A percentile compares a stretch with the other conserved stretches of the same genome.
These are phyloP conservation scores for Priceomyces carsonii DNA, from an alignment of 805 yeast species.

Conservation along the genomic window DNA sequence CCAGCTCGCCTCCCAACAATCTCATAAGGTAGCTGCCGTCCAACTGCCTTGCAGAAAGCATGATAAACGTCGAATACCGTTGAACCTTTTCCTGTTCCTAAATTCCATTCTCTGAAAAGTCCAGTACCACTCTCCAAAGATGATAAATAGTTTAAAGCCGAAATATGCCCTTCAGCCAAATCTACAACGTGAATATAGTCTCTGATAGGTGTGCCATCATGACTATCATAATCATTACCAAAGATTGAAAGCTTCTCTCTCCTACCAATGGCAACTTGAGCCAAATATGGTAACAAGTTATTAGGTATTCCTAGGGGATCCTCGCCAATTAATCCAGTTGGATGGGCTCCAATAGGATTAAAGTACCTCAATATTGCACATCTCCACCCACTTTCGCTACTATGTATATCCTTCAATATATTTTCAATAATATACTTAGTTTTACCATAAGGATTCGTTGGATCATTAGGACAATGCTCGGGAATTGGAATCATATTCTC, in stretches of 20 bases:
- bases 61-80: conserved; percentile 72
- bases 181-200: conserved; percentile 84
- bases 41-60: conserved; percentile 66
- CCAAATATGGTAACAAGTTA: conserved; percentile 71
- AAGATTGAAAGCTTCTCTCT: conserved; percentile 65
- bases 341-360: conserved; percentile 87
- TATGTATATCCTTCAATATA: conserved; percentile 54
- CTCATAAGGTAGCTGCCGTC: conserved; percentile 62
- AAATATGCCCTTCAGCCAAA: conserved; percentile 73
- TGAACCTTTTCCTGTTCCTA: conserved; percentile 80
- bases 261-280: conserved; percentile 76
- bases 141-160: conserved; percentile 63
- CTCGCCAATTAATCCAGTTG: conserved; percentile 78
- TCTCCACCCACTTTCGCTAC: conserved; percentile 46
- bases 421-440: conserved; percentile 69
- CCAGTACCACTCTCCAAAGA: conserved; percentile 37
- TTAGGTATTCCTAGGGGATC: conserved; percentile 79
- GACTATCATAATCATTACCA: conserved; percentile 69
- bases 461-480: conserved; percentile 71
- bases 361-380: conserved; percentile 73
- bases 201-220: conserved; percentile 80
- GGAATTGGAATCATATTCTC: conserved; percentile 77
- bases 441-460: conserved; percentile 77
- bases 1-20: conserved; percentile 71
- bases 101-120: conserved; percentile 74